Conservation (phyloP, 2,329 filamentous ascomycete genomes). For the Botryotinia narcissicola region DNA sequence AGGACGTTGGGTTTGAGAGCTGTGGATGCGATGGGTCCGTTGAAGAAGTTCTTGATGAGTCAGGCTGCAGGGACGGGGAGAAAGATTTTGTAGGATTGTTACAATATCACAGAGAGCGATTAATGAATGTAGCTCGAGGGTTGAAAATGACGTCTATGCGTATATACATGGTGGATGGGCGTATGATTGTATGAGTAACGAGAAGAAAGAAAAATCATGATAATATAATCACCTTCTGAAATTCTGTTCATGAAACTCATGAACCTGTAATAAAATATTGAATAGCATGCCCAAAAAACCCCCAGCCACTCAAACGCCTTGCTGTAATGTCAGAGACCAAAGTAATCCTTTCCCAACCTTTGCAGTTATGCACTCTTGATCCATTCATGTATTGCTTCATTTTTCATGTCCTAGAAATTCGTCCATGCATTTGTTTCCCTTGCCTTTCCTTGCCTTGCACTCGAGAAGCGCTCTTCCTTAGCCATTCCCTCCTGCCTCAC, state of each 20-base stretch:
- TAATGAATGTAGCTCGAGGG: background rate
- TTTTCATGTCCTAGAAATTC: background rate
- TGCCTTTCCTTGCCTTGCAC: background rate
- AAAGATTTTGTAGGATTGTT: conserved; percentile 42
- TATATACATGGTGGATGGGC: background rate
- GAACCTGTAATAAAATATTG: background rate
- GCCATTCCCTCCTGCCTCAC: background rate
- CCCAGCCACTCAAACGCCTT: conserved; percentile 10
- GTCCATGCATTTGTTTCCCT: background rate
- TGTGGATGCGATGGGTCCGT: conserved; percentile 68
- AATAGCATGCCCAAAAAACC: background rate
- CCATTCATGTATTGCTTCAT: background rate
- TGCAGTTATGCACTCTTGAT: background rate
- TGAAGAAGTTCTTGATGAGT: conserved; percentile 87
- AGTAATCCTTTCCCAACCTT: background rate
- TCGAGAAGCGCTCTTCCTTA: background rate
- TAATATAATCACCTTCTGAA: background rate
- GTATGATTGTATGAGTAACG: conserved; percentile 4
- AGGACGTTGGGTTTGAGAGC: conserved; percentile 73
- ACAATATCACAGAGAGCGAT: background rate
- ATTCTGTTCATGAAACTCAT: background rate
- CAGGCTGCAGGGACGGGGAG: conserved; percentile 57
- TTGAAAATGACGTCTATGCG: background rate
- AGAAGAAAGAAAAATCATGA: background rate
- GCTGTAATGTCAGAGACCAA: conserved; percentile 11